Evolutionary conservation across 225 moss, liverwort and hornwort genomes (phyloP).

Genomic region (Neckera pumila): DNA sequence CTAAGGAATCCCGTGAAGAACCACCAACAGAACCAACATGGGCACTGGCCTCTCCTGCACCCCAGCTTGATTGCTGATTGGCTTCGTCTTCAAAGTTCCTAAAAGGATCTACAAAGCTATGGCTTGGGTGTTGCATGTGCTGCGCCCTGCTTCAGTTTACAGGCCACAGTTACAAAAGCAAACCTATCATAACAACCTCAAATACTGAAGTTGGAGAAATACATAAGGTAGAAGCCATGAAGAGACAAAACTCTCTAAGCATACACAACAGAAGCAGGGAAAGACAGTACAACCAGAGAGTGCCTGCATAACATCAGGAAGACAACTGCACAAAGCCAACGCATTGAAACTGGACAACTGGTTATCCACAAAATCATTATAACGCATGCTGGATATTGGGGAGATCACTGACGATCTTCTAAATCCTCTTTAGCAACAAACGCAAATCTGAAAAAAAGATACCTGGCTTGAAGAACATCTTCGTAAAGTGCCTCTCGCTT

Average conservation of each 20-base stretch:
- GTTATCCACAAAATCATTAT: background rate
- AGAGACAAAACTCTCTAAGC: background rate
- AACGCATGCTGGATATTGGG: background rate
- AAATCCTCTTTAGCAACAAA: background rate
- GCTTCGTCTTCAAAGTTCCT: slow-evolving; percentile 98
- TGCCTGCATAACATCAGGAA: background rate
- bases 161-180: background rate
- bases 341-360: background rate
- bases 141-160: slow-evolving; percentile 45
- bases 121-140: slow-evolving; percentile 58
- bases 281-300: background rate
- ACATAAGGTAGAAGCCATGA: background rate
- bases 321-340: background rate
- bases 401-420: background rate
- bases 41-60: slow-evolving; percentile 49
- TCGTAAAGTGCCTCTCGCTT: slow-evolving; percentile 97
- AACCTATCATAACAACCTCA: background rate
- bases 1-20: slow-evolving; percentile 75
- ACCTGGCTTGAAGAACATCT: slow-evolving; percentile 76
- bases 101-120: slow-evolving; percentile 91
- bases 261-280: background rate
- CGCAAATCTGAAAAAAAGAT: background rate
- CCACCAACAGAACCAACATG: slow-evolving; percentile 45
- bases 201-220: background rate
- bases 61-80: slow-evolving; percentile 74